Evolutionary conservation across 371 early-diverging fungal genomes (phyloP), one percentile per base, ranked within the genome.

Genomic region (Mortierella sp.): DNA sequence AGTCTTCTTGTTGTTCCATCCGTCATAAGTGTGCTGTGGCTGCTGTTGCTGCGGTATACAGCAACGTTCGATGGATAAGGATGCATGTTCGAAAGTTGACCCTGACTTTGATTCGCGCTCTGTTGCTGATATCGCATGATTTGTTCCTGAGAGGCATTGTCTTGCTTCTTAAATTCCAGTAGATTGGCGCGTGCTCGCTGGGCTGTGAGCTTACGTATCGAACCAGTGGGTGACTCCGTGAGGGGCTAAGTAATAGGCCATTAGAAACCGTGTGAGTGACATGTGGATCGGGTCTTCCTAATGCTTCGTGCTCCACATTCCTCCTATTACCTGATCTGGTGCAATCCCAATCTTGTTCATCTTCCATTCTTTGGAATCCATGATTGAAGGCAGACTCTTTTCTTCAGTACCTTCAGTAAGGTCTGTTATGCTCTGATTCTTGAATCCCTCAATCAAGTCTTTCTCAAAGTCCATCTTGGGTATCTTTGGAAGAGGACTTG

Each of bases 381-480:
- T 2, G 7, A 24, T 24, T 22, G 24, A 13, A n/a, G n/a, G 37
- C 10, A 27, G 27, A 34, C 16, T 25, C 31, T 31, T 31, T 16
- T 34, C 39, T 12, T 14, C 44, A 24, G 29, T 19, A 8, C 48
- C 56, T n/a, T 2, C 29, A 2, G n/a, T 31, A 8, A n/a, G 17
- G 6, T 39, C 16, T 13, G 31, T 27, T 43, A 46, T 34, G 34
- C 55, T 48, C n/a, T 14, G 45, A 9, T 52, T 49, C 6, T 21
- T 56, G 34, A 64, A 40, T 37, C 64, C 71, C 24, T 63, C 67
- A n/a, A 71, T 45, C 12, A 66, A 43, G 14, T 71, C 71, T 48
- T 61, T 64, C 31, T 65, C 72, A 37, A 71, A 71, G 25, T 65
- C 66, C 25, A 71, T 25, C 24, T 65, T 61, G 27, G 72, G 72